A percentile compares a stretch with the other conserved stretches of the same genome.
phyloP scores from a whole-genome alignment of 1,284 basidiomycete species.

The Apiotrichum laibachii region DNA sequence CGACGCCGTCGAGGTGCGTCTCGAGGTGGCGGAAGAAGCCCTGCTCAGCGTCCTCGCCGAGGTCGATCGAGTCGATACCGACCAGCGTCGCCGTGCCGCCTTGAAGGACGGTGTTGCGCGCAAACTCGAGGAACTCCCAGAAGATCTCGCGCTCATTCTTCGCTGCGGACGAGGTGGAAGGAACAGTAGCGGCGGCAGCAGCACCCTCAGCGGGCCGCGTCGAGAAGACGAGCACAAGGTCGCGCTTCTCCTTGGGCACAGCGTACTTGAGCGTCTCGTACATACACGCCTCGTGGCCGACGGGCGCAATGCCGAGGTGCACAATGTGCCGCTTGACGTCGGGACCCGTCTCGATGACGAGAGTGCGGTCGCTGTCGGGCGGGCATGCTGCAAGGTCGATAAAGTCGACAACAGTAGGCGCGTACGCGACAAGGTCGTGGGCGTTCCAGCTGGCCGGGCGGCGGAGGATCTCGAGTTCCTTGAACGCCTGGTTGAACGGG shows the following conservation, averaged over 20 bases:
- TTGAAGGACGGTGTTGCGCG: not conserved
- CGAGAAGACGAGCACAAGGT: slow-evolving; percentile 1
- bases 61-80: not conserved
- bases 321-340: slow-evolving; percentile 1
- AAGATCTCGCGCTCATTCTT: not conserved
- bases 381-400: not conserved
- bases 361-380: not conserved
- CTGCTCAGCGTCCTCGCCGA: not conserved
- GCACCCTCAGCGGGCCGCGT: not conserved
- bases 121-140: not conserved
- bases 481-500: slow-evolving; percentile 3
- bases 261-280: not conserved
- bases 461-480: slow-evolving; percentile 4
- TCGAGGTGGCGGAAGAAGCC: not conserved
- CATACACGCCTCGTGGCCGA: not conserved
- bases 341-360: not conserved
- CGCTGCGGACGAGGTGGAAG: not conserved
- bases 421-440: not conserved
- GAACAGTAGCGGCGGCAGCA: not conserved
- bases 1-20: not conserved
- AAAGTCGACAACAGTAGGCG: slow-evolving; percentile 3
- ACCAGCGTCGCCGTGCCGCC: slow-evolving; percentile 1
- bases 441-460: not conserved
- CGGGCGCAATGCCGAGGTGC: not conserved
- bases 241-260: not conserved